Percentiles rank a stretch among this genome's conserved stretches.
phyloP scores from a whole-genome alignment of 140 eudicot species.

The Erigeron philadelphicus region DNA sequence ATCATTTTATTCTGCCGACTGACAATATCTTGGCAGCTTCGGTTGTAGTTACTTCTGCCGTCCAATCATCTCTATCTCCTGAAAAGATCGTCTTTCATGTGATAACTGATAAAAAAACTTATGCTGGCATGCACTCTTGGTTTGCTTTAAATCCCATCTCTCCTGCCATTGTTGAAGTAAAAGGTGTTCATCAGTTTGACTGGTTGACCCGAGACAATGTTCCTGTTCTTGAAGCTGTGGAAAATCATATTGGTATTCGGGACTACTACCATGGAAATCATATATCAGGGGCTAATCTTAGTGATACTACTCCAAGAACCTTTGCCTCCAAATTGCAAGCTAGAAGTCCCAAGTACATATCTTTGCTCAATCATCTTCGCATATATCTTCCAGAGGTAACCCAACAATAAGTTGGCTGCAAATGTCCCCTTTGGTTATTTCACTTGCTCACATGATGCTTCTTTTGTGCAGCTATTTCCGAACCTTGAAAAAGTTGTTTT shows the following conservation, averaged over 20 bases:
- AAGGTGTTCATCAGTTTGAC: conserved; percentile 98
- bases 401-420: conserved; percentile 23
- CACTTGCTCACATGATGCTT: conserved; percentile 21
- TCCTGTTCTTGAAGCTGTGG: conserved; percentile 98
- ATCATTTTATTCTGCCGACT: conserved; percentile 78
- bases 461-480: conserved; percentile 70
- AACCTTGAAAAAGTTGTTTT: conserved; percentile 95
- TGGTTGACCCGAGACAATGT: conserved; percentile 98
- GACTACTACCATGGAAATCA: conserved; percentile 94
- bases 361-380: conserved; percentile 94
- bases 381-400: conserved; percentile 98
- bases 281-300: conserved; percentile 71
- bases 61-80: conserved; percentile 66
- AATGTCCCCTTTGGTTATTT: conserved; percentile 17
- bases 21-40: conserved; percentile 97
- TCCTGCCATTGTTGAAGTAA: conserved; percentile 93
- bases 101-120: conserved; percentile 96
- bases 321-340: conserved; percentile 96
- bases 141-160: conserved; percentile 82
- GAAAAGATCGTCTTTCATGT: conserved; percentile 88
- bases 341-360: conserved; percentile 95
- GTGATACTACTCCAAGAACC: conserved; percentile 68
- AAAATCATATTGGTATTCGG: conserved; percentile 70
- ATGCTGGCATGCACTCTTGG: conserved; percentile 99
- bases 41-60: conserved; percentile 86